Percentiles rank a stretch among this genome's conserved stretches.
These are phyloP conservation scores for Fusarium transvaalense DNA, from an alignment of 2,329 filamentous ascomycete genomes.

Conservation along the genomic window DNA sequence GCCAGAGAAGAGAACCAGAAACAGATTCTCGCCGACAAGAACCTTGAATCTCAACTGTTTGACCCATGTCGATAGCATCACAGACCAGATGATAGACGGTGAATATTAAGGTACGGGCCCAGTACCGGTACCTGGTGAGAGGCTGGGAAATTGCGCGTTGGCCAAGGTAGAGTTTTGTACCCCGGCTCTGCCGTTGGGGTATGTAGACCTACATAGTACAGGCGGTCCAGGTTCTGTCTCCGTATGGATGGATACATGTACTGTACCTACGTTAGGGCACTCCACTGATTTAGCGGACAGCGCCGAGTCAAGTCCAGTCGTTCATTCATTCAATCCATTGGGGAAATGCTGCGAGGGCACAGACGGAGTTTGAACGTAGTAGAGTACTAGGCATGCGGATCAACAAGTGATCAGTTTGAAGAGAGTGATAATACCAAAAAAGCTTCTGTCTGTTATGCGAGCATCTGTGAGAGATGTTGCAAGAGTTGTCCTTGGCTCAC, in stretches of 20 bases:
- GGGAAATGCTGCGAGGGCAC: constrained; percentile 32
- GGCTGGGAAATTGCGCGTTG: constrained; percentile 45
- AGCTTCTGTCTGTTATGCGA: not conserved
- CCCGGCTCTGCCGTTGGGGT: constrained; percentile 38
- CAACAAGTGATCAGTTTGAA: constrained; percentile 8
- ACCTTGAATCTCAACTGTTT: constrained; percentile 37
- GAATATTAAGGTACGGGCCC: constrained; percentile 24
- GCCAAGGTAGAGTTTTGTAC: constrained; percentile 42
- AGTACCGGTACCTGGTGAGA: constrained; percentile 36
- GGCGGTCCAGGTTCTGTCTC: not conserved
- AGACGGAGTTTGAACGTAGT: constrained; percentile 15
- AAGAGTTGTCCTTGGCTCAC: constrained; percentile 13
- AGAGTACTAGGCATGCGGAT: constrained; percentile 2
- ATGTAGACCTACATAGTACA: too few relatives aligned
- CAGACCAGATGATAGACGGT: constrained; percentile 31
- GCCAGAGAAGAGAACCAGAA: constrained; percentile 20
- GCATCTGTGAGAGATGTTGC: not conserved
- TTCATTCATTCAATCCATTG: constrained; percentile 22
- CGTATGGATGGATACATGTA: constrained; percentile 1
- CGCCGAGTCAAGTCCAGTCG: constrained; percentile 42
- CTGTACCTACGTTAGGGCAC: constrained; percentile 17
- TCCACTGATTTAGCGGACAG: constrained; percentile 45
- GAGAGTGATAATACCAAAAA: not conserved
- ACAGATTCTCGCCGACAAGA: constrained; percentile 32
- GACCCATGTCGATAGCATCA: constrained; percentile 37